Percentiles rank a stretch among this genome's conserved stretches.
Evolutionary conservation across 179 eudicot genomes (phyloP).

Genomic region (Carnegiea gigantea): DNA sequence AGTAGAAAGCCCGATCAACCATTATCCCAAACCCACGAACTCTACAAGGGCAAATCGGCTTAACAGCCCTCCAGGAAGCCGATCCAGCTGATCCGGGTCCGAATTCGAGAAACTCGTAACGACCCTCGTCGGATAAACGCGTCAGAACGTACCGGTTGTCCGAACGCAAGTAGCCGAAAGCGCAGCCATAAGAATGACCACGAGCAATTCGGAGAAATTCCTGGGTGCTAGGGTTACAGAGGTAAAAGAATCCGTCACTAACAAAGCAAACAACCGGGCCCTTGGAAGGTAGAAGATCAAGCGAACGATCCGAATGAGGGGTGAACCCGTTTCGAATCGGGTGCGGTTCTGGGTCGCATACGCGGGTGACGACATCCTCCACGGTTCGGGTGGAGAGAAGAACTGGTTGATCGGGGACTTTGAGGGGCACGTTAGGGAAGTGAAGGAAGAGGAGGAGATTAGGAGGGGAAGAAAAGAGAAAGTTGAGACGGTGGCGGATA

Average conservation of each 20-base stretch:
- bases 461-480: constrained; percentile 5
- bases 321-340: constrained; percentile 32
- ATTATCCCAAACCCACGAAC: constrained; percentile 26
- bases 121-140: background rate
- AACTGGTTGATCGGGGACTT: constrained; percentile 30
- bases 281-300: constrained; percentile 16
- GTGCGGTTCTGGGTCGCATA: constrained; percentile 19
- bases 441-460: constrained; percentile 32
- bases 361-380: background rate
- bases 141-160: constrained; percentile 20
- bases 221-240: constrained; percentile 33
- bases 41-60: background rate
- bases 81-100: constrained; percentile 23
- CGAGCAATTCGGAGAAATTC: constrained; percentile 26
- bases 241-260: constrained; percentile 19
- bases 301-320: constrained; percentile 20
- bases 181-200: background rate
- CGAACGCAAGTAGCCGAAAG: constrained; percentile 19
- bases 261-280: constrained; percentile 25
- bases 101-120: constrained; percentile 21
- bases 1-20: constrained; percentile 24
- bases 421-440: constrained; percentile 20
- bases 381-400: constrained; percentile 25
- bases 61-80: constrained; percentile 11
- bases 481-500: constrained; percentile 14